Evolutionary conservation across 768 basidiomycete species (phyloP), one percentile per base, ranked within the genome.

Genomic region (Boletus reticulatus): DNA sequence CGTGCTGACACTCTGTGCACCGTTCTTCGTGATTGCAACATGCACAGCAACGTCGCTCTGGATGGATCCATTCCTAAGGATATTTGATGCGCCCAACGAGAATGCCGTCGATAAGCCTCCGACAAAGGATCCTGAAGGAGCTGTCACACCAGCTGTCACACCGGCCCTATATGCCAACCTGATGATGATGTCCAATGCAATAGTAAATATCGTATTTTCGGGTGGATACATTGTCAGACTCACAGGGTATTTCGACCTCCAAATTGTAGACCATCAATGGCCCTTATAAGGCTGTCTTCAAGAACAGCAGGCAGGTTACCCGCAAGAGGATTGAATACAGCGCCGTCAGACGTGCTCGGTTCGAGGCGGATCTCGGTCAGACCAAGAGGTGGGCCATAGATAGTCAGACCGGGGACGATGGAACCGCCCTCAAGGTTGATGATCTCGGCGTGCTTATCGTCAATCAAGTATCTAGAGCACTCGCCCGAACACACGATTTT

Each of bases 351-450:
- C 0, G 91, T 93, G 3, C 84, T 84, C 12, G 78, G 71, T 68
- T 94, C 93, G 45, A 76, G 69, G 31, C 75, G 66, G 27, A 94
- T 92, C 61, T 89, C 84, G 52, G 82, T 77, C 50, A 92, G 66
- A 1, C 92, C 92, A 9, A 95, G 69, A 12, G 80, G 76, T 24
- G 87, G 80, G 1, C 92, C 92, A 58, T 83, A 91, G 2, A 85
- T 82, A 14, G 87, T 79, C 46, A 93, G 70, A 1, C 85, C 88
- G 2, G 92, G 88, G 76, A 76, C 72, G 47, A 88, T 81, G 0
- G 79, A 78, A 4, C 93, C 93, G 1, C 87, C 89, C 55, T 84
- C 73, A 13, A 95, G 78, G 68, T 94, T 82, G 37, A 94, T 69
- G 29, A 77, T 50, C 4, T 62, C 69, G 3, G 72, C 69, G 34